Evolutionary conservation across 1,139 yeast species (phyloP).

Genomic region (Debaryomycetaceae sp.): DNA sequence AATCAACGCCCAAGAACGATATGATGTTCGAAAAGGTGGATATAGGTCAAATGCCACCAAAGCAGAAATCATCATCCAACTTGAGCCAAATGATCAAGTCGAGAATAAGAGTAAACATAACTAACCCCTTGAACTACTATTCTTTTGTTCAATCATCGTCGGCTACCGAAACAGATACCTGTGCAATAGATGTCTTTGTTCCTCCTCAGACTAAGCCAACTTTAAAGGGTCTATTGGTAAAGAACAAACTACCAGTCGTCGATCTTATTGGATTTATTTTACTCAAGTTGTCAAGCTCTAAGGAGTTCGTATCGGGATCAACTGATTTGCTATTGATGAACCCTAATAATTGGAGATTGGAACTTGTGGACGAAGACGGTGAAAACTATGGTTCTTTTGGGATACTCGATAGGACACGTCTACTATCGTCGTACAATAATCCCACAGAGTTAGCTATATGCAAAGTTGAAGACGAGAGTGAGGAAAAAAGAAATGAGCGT

Average conservation of each 20-base stretch:
- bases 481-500: conserved; percentile 34
- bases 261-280: conserved; percentile 65
- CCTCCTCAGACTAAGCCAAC: conserved; percentile 35
- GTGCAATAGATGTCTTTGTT: conserved; percentile 29
- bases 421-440: conserved; percentile 52
- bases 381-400: conserved; percentile 78
- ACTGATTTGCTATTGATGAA: conserved; percentile 23
- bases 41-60: conserved; percentile 6
- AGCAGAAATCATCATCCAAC: conserved; percentile 18
- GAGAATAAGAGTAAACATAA: conserved; percentile 31
- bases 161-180: conserved; percentile 25
- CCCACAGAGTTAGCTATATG: conserved; percentile 67
- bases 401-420: conserved; percentile 53
- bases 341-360: conserved; percentile 67
- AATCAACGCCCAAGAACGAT: neutral
- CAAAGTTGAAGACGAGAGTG: conserved; percentile 33
- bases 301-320: conserved; percentile 16
- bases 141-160: conserved; percentile 37
- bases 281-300: conserved; percentile 23
- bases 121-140: conserved; percentile 53
- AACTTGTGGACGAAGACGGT: conserved; percentile 75
- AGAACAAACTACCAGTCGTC: conserved; percentile 47
- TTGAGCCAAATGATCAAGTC: conserved; percentile 41
- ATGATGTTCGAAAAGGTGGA: conserved; percentile 25
- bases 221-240: conserved; percentile 31